Base-by-base conservation (phyloP, 2,329 filamentous ascomycete species). In the Botrytis porri region DNA sequence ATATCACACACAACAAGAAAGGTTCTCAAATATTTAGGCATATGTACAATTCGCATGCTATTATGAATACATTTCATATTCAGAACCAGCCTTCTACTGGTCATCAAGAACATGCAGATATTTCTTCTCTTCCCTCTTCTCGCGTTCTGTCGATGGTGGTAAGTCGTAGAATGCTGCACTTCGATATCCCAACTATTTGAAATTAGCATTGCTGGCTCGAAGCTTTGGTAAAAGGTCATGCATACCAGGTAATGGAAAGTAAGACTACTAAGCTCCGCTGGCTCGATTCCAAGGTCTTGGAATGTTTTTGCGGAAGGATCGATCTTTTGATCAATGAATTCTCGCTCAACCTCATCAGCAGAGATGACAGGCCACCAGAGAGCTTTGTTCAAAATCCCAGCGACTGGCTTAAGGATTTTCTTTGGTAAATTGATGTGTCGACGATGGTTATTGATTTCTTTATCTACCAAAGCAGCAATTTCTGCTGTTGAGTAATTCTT, bases 41-140 rank as follows among this genome's bases (percentile, higher is more conserved):
- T 82, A 83, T 83, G 77, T 83, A 83, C 81, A 83, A 76, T 79
- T 77, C 76, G 74, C 61, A 43, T 73, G 75, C 71, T 73, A 75
- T 65, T 74, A 69, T 54, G 57, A 60, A 54, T 64, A 73, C 65
- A 73, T 61, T 25, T n/a, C 71, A 63, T 43, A 69, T 41, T 37
- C 35, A 39, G n/a, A 51, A 43, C 67, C 65, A 54, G 43, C 25
- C 59, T 39, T 83, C 84, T 90, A 96, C 87, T 94, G 89, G 83
- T 96, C 92, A 82, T 97, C 93, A 81, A 94, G 85, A 75, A 99
- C 95, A 83, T 99, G 96, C 82, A 98, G 85, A 83, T 97, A 99
- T 87, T 98, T 96, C 88, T 91, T 96, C 84, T 98, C 95, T 83
- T 98, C 95, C 79, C 89, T 88, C 88, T 91, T 96, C 87, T 99